These are phyloP conservation scores for Prillingera fragicola DNA, from an alignment of 1,284 basidiomycete species.

Conservation along the genomic window DNA sequence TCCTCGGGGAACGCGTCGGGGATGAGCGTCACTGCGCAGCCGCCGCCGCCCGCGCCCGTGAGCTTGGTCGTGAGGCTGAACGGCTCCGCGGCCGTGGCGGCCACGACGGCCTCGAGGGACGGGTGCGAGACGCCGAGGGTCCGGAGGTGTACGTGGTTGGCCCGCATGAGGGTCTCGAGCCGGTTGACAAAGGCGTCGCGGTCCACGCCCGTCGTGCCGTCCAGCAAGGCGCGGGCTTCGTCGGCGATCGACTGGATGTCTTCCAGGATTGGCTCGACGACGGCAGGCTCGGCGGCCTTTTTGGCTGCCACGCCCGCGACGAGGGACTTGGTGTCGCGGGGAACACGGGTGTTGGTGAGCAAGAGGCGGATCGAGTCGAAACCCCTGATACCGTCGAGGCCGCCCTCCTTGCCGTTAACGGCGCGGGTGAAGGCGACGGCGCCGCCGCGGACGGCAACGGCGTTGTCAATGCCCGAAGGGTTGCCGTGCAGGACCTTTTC, in stretches of 20 bases:
- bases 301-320: slow-evolving; percentile 69
- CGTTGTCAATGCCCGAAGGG: slow-evolving; percentile 96
- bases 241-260: slow-evolving; percentile 76
- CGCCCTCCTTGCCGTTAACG: slow-evolving; percentile 66
- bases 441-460: slow-evolving; percentile 87
- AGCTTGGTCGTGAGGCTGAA: slow-evolving; percentile 86
- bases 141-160: slow-evolving; percentile 83
- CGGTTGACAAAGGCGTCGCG: slow-evolving; percentile 56
- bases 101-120: slow-evolving; percentile 73
- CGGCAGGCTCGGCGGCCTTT: slow-evolving; percentile 62
- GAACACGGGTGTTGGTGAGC: slow-evolving; percentile 86
- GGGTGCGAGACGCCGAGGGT: slow-evolving; percentile 91
- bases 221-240: slow-evolving; percentile 68
- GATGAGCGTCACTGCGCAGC: slow-evolving; percentile 91
- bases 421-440: slow-evolving; percentile 84
- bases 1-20: slow-evolving; percentile 73
- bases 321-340: slow-evolving; percentile 88
- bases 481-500: slow-evolving; percentile 98
- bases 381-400: slow-evolving; percentile 81
- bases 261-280: slow-evolving; percentile 66
- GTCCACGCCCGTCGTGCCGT: slow-evolving; percentile 53
- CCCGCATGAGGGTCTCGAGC: slow-evolving; percentile 60
- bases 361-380: slow-evolving; percentile 74
- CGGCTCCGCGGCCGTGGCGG: slow-evolving; percentile 59
- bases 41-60: slow-evolving; percentile 97